Conservation (phyloP, 495 filamentous ascomycete species). For the Cenococcum geophilum region DNA sequence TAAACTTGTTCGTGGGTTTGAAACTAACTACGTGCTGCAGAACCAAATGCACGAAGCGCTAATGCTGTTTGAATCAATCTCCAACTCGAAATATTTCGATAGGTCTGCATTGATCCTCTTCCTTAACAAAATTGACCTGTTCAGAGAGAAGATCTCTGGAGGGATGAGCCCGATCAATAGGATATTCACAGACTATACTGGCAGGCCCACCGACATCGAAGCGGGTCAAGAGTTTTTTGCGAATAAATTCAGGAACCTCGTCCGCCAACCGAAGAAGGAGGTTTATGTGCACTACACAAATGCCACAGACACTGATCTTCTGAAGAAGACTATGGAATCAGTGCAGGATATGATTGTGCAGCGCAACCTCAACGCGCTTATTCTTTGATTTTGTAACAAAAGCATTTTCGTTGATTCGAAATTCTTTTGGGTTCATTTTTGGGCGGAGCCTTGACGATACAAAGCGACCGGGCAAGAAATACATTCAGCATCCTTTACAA, state of each 20-base stretch:
- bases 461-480: neutral
- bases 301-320: conserved; percentile 90
- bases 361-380: conserved; percentile 88
- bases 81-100: conserved; percentile 98
- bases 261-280: conserved; percentile 98
- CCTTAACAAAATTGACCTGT: conserved; percentile 99
- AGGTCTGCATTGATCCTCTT: conserved; percentile 99
- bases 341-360: conserved; percentile 99
- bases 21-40: conserved; percentile 25
- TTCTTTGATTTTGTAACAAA: conserved; percentile 58
- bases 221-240: conserved; percentile 35
- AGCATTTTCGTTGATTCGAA: conserved; percentile 16
- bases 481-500: neutral
- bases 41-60: conserved; percentile 99
- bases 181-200: conserved; percentile 98
- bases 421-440: conserved; percentile 9
- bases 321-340: conserved; percentile 95
- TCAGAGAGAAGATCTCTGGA: conserved; percentile 94
- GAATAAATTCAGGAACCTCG: conserved; percentile 50
- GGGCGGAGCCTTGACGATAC: neutral
- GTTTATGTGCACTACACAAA: conserved; percentile 99
- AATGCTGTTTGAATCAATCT: conserved; percentile 97
- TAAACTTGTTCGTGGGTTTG: neutral
- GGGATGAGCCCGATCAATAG: conserved; percentile 97
- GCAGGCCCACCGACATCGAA: conserved; percentile 43